Percentiles rank a stretch among this genome's conserved stretches.
phyloP scores from a whole-genome alignment of 768 basidiomycete genomes.

The Tulasnella sp. region DNA sequence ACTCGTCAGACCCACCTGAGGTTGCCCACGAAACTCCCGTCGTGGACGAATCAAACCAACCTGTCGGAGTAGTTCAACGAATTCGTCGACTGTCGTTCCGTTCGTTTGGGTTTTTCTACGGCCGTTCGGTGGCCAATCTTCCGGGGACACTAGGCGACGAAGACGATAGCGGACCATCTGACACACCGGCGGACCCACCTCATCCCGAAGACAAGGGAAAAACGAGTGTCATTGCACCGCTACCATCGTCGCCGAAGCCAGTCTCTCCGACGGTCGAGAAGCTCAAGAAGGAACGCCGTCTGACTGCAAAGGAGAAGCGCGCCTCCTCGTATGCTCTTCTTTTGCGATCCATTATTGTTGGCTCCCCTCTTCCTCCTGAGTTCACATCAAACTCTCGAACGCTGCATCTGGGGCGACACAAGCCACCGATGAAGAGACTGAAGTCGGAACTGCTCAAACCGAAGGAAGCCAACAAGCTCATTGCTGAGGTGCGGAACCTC shows the following conservation, averaged over 20 bases:
- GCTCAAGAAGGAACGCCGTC: constrained; percentile 8
- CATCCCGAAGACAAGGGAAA: not conserved
- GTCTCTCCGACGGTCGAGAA: not conserved
- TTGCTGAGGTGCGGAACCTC: constrained; percentile 52
- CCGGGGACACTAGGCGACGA: constrained; percentile 28
- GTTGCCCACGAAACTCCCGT: not conserved
- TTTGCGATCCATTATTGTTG: constrained; percentile 58
- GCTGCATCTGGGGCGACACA: constrained; percentile 24
- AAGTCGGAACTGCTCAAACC: constrained; percentile 55
- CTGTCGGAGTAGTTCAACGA: not conserved
- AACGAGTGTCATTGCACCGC: not conserved
- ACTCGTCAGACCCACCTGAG: not conserved
- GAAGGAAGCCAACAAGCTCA: constrained; percentile 56
- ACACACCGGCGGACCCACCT: not conserved
- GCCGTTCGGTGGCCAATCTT: constrained; percentile 25
- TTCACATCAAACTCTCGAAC: constrained; percentile 21
- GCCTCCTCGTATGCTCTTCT: constrained; percentile 52
- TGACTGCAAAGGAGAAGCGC: constrained; percentile 36
- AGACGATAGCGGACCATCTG: constrained; percentile 25
- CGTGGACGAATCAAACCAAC: not conserved
- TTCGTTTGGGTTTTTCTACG: constrained; percentile 33
- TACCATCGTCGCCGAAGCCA: not conserved
- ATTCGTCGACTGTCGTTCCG: constrained; percentile 38
- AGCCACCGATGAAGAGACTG: constrained; percentile 42
- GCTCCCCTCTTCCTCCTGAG: constrained; percentile 22